Percentiles rank a stretch among this genome's conserved stretches.
Evolutionary conservation across 2,329 filamentous ascomycete genomes (phyloP).

Genomic region (Fusarium sp.): DNA sequence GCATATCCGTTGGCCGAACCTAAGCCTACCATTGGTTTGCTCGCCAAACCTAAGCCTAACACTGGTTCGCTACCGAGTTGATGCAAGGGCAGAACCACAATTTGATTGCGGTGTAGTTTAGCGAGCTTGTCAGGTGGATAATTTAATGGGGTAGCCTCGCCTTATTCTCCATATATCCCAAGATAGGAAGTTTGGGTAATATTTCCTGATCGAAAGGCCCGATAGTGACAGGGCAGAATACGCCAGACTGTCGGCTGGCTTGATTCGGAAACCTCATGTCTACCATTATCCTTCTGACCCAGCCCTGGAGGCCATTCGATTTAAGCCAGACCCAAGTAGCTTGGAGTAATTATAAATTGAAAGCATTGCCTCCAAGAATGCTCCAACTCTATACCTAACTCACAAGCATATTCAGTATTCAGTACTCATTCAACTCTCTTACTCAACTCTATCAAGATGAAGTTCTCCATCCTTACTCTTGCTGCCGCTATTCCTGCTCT

Average conservation of each 20-base stretch:
- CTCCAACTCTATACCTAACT: no score
- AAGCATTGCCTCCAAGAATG: no score
- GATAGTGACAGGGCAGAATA: neutral
- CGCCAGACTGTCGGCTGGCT: neutral
- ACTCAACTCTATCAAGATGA: no score
- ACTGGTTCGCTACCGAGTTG: no score
- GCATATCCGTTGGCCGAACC: neutral
- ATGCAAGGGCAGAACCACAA: neutral
- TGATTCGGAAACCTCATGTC: neutral
- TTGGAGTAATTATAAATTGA: neutral
- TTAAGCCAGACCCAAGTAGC: fast-evolving
- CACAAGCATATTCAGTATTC: no score
- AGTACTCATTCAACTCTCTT: no score
- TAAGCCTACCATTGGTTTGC: neutral
- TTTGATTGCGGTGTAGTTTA: neutral
- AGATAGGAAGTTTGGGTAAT: neutral
- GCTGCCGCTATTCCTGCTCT: no score
- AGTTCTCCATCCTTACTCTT: no score
- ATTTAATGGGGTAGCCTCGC: neutral
- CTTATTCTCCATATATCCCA: neutral
- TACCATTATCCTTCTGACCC: neutral
- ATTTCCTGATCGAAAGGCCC: neutral
- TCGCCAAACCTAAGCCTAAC: no score
- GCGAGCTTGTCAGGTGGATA: neutral
- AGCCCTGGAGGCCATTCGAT: fast-evolving